Base-by-base conservation (phyloP, 2,329 filamentous ascomycete species). In the Aspergillus awamori region DNA sequence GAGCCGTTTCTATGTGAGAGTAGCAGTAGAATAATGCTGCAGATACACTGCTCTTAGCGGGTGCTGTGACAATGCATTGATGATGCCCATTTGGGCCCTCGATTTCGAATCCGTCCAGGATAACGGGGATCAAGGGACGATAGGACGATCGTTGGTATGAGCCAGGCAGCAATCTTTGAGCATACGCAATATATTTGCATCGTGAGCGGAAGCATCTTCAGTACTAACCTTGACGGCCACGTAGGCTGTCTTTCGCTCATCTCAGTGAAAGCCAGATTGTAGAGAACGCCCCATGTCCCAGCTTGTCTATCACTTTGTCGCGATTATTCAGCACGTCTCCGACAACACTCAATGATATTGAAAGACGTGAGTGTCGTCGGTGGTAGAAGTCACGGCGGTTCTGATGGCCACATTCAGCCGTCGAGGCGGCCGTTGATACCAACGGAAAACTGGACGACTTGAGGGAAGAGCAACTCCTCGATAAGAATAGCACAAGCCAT, bases 231-330 rank as follows among this genome's bases (percentile, higher is more conserved):
- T 57, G 15, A 55, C 39, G 8, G 57, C 54, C 4, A 64, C 55
- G 10, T 63, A 66, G 33, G 57, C 59, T 8, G 39, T 8, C 3
- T 17, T 28, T 17, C 43, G 38, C 36, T 47, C 8, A 61, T 77
- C 69, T 10, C 65, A n/a, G 66, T 57, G 77, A 78, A 10, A 81
- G 70, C 80, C 77, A 82, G 41, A 79, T 75, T 15, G 77, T 82
- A 11, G 79, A 77, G 62, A 69, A 81, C 10, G 74, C 70, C n/a
- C 80, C 79, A 20, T 72, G 77, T 8, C 80, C 80, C 8, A 82
- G 72, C 65, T 82, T 82, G 60, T 80, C 73, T 22, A 80, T 65
- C 41, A 81, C 68, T 47, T 68, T 65, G 62, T 82, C 82, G 20
- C 76, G 73, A 47, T 70, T 57, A 8, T 75, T 58, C 57, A 81